Evolutionary conservation across 352 stramenopile species (phyloP).

Genomic region (Globisporangium ultimum): DNA sequence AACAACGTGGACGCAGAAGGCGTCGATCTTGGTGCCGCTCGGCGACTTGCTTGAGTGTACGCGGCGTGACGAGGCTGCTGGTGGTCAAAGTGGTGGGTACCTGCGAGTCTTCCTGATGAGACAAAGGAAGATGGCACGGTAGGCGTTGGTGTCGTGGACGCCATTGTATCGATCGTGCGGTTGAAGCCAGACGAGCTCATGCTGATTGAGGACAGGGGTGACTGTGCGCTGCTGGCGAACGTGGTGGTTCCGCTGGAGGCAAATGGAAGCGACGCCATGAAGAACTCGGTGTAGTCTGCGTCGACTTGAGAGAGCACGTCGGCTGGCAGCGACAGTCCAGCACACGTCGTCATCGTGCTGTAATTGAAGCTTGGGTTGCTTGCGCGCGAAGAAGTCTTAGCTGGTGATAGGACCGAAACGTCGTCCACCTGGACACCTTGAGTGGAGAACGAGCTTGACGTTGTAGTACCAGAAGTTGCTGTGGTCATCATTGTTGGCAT

Average conservation of each 20-base stretch:
- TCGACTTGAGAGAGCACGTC: neutral
- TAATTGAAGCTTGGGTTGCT: constrained; percentile 1
- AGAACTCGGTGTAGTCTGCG: constrained; percentile 8
- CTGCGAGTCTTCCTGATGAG: constrained; percentile 9
- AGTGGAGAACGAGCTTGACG: neutral
- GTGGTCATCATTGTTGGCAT: neutral
- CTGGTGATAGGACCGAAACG: neutral
- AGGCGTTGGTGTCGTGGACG: neutral
- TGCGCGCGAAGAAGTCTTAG: constrained; percentile 2
- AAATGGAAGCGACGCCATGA: constrained; percentile 11
- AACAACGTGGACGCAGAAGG: neutral
- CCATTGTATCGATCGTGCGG: neutral
- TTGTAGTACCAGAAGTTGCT: neutral
- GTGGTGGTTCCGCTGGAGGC: neutral
- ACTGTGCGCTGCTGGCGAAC: neutral
- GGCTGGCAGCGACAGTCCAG: neutral
- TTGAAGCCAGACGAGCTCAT: neutral
- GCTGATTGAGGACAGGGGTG: neutral
- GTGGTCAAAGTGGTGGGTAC: neutral
- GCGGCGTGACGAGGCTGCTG: neutral
- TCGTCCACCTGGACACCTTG: neutral
- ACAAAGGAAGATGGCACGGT: constrained; percentile 5
- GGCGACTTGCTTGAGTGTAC: neutral
- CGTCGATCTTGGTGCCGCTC: neutral
- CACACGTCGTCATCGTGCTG: neutral